Conservation (phyloP, 371 early-diverging fungal species). For the Mortierella sp. region DNA sequence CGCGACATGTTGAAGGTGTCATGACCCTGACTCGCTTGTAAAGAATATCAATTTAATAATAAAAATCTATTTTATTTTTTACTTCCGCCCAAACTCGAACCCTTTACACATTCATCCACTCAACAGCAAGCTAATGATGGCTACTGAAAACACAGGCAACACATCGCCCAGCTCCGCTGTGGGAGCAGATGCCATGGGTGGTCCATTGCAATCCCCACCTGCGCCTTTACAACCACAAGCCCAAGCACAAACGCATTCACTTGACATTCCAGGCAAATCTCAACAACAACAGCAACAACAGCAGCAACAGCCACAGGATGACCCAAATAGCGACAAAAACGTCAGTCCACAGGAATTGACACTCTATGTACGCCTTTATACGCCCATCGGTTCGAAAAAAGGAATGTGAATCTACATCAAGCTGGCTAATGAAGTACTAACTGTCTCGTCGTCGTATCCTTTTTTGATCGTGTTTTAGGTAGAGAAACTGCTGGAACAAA, state of each 20-base stretch:
- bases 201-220: conserved; percentile 11
- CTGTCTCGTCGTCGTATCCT: not conserved
- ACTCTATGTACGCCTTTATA: conserved; percentile 25
- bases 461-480: conserved; percentile 12
- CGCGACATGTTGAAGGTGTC: conserved; percentile 73
- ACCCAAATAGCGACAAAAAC: conserved; percentile 23
- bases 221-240: conserved; percentile 30
- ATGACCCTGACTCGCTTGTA: conserved; percentile 61
- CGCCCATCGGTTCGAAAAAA: not conserved
- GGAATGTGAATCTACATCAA: no score
- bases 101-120: no score
- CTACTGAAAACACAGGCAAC: conserved; percentile 21
- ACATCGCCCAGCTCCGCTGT: not conserved
- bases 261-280: conserved; percentile 38
- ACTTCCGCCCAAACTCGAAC: no score
- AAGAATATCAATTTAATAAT: not conserved
- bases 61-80: conserved; percentile 11
- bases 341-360: conserved; percentile 53
- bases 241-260: conserved; percentile 48
- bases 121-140: conserved; percentile 23
- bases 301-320: conserved; percentile 20
- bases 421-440: not conserved
- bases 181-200: not conserved
- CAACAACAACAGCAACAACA: conserved; percentile 13
- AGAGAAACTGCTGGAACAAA: conserved; percentile 46